Base-by-base conservation (phyloP, 352 stramenopile genomes). In the Pythium volutum region DNA sequence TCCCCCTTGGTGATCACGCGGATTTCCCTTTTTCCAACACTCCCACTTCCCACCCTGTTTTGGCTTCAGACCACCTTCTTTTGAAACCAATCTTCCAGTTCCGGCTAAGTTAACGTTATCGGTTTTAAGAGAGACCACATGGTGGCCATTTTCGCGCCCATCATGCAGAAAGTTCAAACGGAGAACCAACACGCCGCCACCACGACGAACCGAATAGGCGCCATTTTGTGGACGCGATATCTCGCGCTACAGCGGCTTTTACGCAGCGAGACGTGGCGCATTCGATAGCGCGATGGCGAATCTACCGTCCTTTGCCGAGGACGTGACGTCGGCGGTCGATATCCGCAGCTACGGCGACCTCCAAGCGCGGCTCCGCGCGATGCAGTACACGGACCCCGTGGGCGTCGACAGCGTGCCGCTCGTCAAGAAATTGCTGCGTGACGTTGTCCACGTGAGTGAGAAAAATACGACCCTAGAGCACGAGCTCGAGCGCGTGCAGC, bases 311-410 rank as follows among this genome's bases (percentile, higher is more conserved):
- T 66, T 54, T 16, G 66, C 49, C 25, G 61, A 80, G 29, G 76
- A 77, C 55, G 60, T 74, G 64, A 75, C 77, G 33, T 27, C 61
- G 9, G 47, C 56, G 36, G 64, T 81, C 36, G 70, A 87, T 36
- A 67, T 88, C 49, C 77, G 70, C 49, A 77, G 68, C 63, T 67
- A 80, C 50, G 71, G 76, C 15, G 78, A 87, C 38, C 67, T 92
- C 22, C 80, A 90, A 68, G 61, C 58, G 39, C 69, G 75, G 55
- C 70, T 92, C 27, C 80, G 73, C 20, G 71, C 78, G 14, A 70
- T 89, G 66, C 67, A 76, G 6, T 89, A 88, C 64, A 73, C 46
- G 10, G 79, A 91, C 74, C 80, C 83, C 5, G 62, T 92, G 23
- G 78, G 67, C 4, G 49, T 83, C 15, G 83, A 92, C 55, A 89